These are phyloP conservation scores for Uromyces viciae-fabae DNA, from an alignment of 1,284 basidiomycete genomes.

Conservation along the genomic window DNA sequence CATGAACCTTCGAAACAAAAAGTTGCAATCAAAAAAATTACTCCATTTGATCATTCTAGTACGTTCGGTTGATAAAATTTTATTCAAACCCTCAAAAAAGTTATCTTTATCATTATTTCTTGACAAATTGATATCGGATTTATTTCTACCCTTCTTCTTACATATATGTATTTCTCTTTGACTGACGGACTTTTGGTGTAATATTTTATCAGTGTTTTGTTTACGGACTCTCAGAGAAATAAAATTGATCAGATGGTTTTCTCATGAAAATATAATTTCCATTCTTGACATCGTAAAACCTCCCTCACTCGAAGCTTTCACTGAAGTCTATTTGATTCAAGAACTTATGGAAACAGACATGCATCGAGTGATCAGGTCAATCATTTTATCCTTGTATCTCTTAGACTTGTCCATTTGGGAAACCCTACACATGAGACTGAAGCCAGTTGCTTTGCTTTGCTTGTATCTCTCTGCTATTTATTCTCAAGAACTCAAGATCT, in stretches of 20 bases:
- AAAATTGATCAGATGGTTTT: conserved; percentile 77
- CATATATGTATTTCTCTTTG: background rate
- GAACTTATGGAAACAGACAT: conserved; percentile 53
- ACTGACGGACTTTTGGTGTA: background rate
- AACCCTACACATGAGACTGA: background rate
- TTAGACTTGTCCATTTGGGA: background rate
- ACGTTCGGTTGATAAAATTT: background rate
- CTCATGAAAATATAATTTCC: conserved; percentile 80
- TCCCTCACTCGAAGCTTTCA: conserved; percentile 46
- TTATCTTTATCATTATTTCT: background rate
- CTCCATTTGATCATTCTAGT: conserved; percentile 45
- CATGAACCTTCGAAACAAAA: conserved; percentile 40
- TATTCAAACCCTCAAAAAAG: background rate
- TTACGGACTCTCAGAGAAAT: conserved; percentile 44
- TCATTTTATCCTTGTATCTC: background rate
- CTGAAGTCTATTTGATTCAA: conserved; percentile 52
- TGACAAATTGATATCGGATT: no score
- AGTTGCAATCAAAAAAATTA: conserved; percentile 46
- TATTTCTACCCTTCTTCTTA: background rate
- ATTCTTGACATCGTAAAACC: conserved; percentile 51
- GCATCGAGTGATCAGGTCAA: conserved; percentile 51
- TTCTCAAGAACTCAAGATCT: conserved; percentile 52
- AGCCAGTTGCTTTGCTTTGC: background rate
- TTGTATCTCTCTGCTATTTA: no score
- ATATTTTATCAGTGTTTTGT: conserved; percentile 29